Conservation (phyloP, 2,329 filamentous ascomycete genomes). For the Colletotrichum salicis region DNA sequence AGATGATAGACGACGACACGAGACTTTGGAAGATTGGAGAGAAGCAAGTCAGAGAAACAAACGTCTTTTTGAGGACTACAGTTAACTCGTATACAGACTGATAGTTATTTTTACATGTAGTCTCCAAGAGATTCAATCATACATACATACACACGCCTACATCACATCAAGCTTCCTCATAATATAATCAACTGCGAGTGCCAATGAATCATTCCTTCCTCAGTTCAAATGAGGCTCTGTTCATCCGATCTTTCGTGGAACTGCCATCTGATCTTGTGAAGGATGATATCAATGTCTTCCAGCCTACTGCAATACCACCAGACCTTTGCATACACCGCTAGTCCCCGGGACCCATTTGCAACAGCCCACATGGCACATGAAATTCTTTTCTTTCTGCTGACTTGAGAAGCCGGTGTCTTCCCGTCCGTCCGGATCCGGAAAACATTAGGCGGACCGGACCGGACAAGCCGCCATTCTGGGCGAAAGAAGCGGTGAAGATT, state of each 20-base stretch:
- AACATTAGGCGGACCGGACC: conserved; percentile 24
- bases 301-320: background rate
- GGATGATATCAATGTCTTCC: background rate
- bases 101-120: conserved; percentile 15
- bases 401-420: background rate
- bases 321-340: conserved; percentile 6
- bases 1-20: conserved; percentile 30
- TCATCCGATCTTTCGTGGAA: background rate
- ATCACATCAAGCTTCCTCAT: background rate
- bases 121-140: conserved; percentile 2
- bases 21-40: background rate
- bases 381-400: background rate
- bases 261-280: background rate
- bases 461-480: conserved; percentile 15
- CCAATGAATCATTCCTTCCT: background rate
- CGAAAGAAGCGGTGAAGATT: conserved; percentile 27
- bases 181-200: background rate
- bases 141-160: background rate
- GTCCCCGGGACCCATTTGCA: background rate
- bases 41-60: background rate
- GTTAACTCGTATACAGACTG: conserved; percentile 10
- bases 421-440: conserved; percentile 10
- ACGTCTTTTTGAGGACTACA: conserved; percentile 8
- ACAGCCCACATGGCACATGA: background rate
- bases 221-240: background rate